phyloP scores from a whole-genome alignment of 371 early-diverging fungal genomes.

The Mortierella sp. region DNA sequence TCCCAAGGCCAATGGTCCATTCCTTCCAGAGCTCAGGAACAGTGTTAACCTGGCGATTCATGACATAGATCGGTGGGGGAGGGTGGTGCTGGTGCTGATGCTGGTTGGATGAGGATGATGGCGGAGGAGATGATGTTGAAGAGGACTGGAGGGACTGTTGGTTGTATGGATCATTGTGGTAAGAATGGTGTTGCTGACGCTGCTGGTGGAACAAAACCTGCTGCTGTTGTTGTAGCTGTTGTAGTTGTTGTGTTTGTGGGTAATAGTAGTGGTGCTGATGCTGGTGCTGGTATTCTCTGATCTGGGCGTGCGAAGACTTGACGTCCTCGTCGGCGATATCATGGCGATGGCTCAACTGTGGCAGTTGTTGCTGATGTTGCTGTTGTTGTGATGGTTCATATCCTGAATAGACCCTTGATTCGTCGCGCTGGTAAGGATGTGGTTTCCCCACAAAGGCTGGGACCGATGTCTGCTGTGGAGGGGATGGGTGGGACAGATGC shows the following conservation, averaged over 20 bases:
- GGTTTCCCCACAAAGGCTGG: neutral
- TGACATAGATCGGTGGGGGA: slow-evolving; percentile 31
- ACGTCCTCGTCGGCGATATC: neutral
- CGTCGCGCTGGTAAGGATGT: neutral
- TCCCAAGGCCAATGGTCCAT: slow-evolving; percentile 45
- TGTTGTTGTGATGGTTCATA: slow-evolving; percentile 4
- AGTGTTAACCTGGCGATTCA: slow-evolving; percentile 50
- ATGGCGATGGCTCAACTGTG: neutral
- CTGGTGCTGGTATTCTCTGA: neutral
- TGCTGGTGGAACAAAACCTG: neutral
- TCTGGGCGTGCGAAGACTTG: neutral
- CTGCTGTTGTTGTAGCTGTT: neutral
- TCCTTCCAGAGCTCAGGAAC: slow-evolving; percentile 50
- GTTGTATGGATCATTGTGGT: neutral
- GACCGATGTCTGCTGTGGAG: neutral
- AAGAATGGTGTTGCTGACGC: neutral
- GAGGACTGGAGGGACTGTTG: neutral
- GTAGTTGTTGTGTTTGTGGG: neutral
- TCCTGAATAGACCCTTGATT: neutral
- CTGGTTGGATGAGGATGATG: neutral
- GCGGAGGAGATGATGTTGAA: neutral
- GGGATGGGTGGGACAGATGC: neutral
- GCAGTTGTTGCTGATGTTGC: neutral
- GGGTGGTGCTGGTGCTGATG: slow-evolving; percentile 11
- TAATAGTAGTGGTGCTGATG: neutral